Evolutionary conservation across 2,329 filamentous ascomycete genomes (phyloP), one percentile per base, ranked within the genome.

Genomic region (Alternaria arborescens): DNA sequence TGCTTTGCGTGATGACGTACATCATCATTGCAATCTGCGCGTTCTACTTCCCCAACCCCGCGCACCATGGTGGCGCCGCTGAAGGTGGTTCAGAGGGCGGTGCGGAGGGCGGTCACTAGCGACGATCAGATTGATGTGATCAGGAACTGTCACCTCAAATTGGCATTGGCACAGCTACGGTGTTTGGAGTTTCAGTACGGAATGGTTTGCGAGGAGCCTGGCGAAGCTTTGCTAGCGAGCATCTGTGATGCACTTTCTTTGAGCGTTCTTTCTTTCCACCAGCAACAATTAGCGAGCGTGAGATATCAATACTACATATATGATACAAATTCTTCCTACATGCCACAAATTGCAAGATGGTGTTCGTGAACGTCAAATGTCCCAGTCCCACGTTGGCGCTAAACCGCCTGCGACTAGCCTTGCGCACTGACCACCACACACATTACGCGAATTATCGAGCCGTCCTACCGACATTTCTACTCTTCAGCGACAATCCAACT

Each of bases 1-100:
- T 88, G 24, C 84, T 97, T 18, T 92, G 92, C 66, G 87, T 97
- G 18, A 85, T 91, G 53, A 84, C 88, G 11, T 89, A 90, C 71
- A 72, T 88, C 32, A 86, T 89, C 68, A 87, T 90, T 64, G 87
- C 87, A 1, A 81, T 89, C 42, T 82, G 82, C 20, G 85, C 87
- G 0, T 89, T 83, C 79, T 89, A 85, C 71, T 89, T 88, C 73
- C 87, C 87, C 3, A 81, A 85, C 62, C 84, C 85, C 22, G 48
- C 50, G 11, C 60, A 58, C 18, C 69, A 72, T 38, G 74, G 71
- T 43, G 51, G 46, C 12, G 32, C 41, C 24, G 48, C 30, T 18
- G 65, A 58, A 28, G 52, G 48, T n/a, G 46, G 53, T 7, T 26
- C 24, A 26, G 24, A 20, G 8, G 51, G 44, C 11, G 40, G 44